Percentiles rank a stretch among this genome's conserved stretches.
phyloP scores from a whole-genome alignment of 495 filamentous ascomycete genomes.

The Neurospora tetrasperma region DNA sequence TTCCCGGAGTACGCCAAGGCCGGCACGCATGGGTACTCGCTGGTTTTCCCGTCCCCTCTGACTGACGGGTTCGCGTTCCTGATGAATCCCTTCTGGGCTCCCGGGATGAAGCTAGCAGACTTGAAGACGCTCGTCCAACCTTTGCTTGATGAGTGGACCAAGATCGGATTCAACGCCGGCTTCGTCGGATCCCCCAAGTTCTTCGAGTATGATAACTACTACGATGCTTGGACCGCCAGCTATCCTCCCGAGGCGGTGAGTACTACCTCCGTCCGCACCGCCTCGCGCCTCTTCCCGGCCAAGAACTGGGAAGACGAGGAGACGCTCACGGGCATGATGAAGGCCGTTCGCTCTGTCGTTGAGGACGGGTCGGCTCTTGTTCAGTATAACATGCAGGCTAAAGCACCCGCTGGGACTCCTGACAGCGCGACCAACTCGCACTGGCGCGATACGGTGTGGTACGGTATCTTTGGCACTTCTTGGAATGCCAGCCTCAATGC shows the following conservation, averaged over 20 bases:
- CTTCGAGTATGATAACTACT: constrained; percentile 15
- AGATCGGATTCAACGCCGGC: constrained; percentile 23
- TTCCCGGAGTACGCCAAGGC: constrained; percentile 33
- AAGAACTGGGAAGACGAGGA: constrained; percentile 20
- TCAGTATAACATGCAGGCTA: constrained; percentile 16
- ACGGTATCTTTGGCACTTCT: constrained; percentile 6
- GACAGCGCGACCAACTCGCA: constrained; percentile 12
- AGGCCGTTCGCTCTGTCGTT: constrained; percentile 10
- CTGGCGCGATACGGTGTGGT: constrained; percentile 16
- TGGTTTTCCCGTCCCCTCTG: constrained; percentile 5
- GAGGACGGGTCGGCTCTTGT: constrained; percentile 13
- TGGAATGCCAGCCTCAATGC: constrained; percentile 3
- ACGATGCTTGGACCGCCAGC: constrained; percentile 10
- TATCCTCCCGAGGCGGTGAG: constrained; percentile 11
- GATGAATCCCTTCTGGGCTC: constrained; percentile 15
- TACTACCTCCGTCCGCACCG: constrained; percentile 21
- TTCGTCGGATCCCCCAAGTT: constrained; percentile 5
- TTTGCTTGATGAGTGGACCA: constrained; percentile 28
- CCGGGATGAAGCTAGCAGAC: constrained; percentile 11
- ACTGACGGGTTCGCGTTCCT: constrained; percentile 7
- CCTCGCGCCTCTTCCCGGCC: constrained; percentile 31
- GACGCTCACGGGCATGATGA: constrained; percentile 14
- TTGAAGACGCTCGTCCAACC: constrained; percentile 25
- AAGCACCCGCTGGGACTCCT: constrained; percentile 3
- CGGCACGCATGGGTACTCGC: constrained; percentile 42